A percentile compares a stretch with the other conserved stretches of the same genome.
Evolutionary conservation across 2,329 filamentous ascomycete species (phyloP).

Genomic region (Incumbomyces lentus): DNA sequence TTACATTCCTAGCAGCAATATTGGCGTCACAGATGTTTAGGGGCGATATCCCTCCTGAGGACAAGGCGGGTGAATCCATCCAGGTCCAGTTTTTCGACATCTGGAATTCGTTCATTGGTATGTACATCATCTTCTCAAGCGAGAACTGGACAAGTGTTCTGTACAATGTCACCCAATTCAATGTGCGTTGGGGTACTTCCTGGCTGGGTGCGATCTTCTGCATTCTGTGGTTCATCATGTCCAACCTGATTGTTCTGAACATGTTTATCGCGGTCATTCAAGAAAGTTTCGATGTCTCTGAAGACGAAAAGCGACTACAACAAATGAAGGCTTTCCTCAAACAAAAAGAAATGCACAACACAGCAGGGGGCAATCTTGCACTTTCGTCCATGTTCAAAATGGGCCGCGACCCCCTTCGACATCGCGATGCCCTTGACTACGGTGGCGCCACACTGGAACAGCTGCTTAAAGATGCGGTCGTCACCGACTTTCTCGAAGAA

Average conservation of each 20-base stretch:
- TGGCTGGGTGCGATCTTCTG: slow-evolving; percentile 91
- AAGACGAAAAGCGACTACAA: slow-evolving; percentile 93
- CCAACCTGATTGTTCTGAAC: slow-evolving; percentile 92
- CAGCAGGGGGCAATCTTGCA: slow-evolving; percentile 58
- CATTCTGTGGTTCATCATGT: slow-evolving; percentile 89
- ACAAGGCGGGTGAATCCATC: slow-evolving; percentile 52
- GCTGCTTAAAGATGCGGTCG: slow-evolving; percentile 90
- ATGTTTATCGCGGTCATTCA: slow-evolving; percentile 99
- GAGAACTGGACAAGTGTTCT: slow-evolving; percentile 90
- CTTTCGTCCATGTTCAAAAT: slow-evolving; percentile 61
- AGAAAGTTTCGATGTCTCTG: slow-evolving; percentile 96
- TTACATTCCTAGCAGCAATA: slow-evolving; percentile 87
- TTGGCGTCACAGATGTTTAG: slow-evolving; percentile 89
- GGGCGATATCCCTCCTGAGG: slow-evolving; percentile 62
- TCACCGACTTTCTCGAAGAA: slow-evolving; percentile 87
- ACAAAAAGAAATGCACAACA: slow-evolving; percentile 68
- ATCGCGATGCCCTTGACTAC: slow-evolving; percentile 77
- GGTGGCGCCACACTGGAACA: slow-evolving; percentile 88
- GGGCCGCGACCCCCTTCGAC: slow-evolving; percentile 50
- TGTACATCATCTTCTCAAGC: slow-evolving; percentile 94
- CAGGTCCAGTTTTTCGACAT: slow-evolving; percentile 76
- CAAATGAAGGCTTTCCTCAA: slow-evolving; percentile 93
- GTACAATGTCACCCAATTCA: slow-evolving; percentile 67
- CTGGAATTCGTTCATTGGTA: slow-evolving; percentile 90
- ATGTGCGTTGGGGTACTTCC: slow-evolving; percentile 56